Evolutionary conservation across 2,329 filamentous ascomycete genomes (phyloP).

Genomic region (Aspergillus puulaauensis): DNA sequence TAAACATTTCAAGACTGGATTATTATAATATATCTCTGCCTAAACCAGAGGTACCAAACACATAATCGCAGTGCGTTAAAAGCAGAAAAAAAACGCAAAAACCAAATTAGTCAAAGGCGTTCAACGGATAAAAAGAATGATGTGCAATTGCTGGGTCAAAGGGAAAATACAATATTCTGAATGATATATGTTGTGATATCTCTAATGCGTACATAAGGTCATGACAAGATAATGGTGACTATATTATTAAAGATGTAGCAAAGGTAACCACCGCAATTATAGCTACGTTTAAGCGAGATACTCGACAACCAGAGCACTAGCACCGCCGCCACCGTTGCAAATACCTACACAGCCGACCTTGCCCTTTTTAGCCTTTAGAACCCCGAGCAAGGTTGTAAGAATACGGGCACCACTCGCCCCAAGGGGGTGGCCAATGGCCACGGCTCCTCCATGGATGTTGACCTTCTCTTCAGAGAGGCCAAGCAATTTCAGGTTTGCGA

Average conservation of each 20-base stretch:
- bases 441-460: constrained; percentile 91
- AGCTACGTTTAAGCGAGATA: constrained; percentile 34
- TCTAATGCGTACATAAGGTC: constrained; percentile 1
- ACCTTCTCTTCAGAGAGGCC: constrained; percentile 78
- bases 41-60: too few relatives aligned
- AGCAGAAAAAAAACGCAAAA: too few relatives aligned
- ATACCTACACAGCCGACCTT: constrained; percentile 95
- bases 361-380: constrained; percentile 84
- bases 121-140: too few relatives aligned
- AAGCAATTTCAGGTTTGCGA: constrained; percentile 94
- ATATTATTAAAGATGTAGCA: neutral
- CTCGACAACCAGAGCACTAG: constrained; percentile 91
- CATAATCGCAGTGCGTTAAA: too few relatives aligned
- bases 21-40: too few relatives aligned
- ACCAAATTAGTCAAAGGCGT: too few relatives aligned
- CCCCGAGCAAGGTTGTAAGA: constrained; percentile 82
- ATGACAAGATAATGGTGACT: constrained; percentile 1
- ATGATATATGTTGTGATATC: neutral
- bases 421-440: constrained; percentile 92
- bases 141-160: too few relatives aligned
- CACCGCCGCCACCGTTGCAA: constrained; percentile 96
- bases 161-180: neutral
- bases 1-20: too few relatives aligned
- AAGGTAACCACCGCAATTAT: too few relatives aligned
- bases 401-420: constrained; percentile 94